Conservation (phyloP, 345 rosid species). For the Sapria himalayana region DNA sequence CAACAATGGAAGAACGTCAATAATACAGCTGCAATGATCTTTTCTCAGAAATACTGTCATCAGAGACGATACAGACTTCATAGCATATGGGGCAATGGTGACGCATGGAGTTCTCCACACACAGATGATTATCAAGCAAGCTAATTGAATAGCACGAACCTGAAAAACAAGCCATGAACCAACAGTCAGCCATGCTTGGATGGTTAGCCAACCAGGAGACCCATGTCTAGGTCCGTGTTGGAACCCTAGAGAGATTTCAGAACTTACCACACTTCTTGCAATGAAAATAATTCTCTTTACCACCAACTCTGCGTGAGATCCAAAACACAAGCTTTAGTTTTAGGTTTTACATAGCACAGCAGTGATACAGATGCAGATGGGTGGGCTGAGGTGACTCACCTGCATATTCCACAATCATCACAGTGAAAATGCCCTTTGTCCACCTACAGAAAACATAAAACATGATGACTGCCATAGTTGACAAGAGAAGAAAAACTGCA, state of each 20-base stretch:
- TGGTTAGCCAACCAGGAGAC: too few relatives aligned
- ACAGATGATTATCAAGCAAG: conserved; percentile 54
- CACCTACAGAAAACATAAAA: conserved; percentile 23
- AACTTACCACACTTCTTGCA: conserved; percentile 86
- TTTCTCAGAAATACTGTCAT: not conserved
- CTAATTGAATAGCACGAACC: conserved; percentile 62
- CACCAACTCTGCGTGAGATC: conserved; percentile 58
- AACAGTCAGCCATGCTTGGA: too few relatives aligned
- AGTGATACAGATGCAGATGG: too few relatives aligned
- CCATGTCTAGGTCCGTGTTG: too few relatives aligned
- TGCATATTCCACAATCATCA: conserved; percentile 91
- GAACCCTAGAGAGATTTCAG: too few relatives aligned
- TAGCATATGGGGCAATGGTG: conserved; percentile 96
- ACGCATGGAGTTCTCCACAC: conserved; percentile 90
- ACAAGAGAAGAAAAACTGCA: too few relatives aligned
- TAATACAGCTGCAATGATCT: conserved; percentile 1
- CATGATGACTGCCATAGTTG: too few relatives aligned
- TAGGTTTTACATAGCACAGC: too few relatives aligned
- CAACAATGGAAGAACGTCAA: conserved; percentile 7
- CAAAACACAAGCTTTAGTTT: too few relatives aligned
- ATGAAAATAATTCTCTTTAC: conserved; percentile 62
- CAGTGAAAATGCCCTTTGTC: conserved; percentile 74
- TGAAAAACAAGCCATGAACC: too few relatives aligned
- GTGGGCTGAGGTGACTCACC: conserved; percentile 31
- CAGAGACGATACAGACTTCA: conserved; percentile 30